Base-by-base conservation (phyloP, 805 yeast species). In the Vanderwaltozyma tropicalis region DNA sequence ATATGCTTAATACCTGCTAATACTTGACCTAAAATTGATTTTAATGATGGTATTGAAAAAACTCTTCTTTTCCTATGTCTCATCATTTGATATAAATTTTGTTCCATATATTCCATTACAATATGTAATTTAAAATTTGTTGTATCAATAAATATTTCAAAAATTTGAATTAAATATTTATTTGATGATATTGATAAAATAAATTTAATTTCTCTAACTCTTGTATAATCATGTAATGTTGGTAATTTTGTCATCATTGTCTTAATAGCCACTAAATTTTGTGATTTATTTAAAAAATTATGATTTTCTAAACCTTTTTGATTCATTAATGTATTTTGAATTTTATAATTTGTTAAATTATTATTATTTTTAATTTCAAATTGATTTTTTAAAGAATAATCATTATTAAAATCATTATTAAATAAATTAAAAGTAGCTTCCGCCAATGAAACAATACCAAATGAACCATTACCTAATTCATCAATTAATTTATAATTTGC, bases 71-170 rank as follows among this genome's bases (percentile, higher is more conserved):
- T 70, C 44, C 92, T 69, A 29, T 74, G 65, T 45, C 71, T 74
- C 69, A 87, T 81, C 50, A 85, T 66, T 58, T 85, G 89, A 50
- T 78, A 78, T 41, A 89, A 64, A 51, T 80, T 86, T 58, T 79
- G 86, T 45, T 80, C 82, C 86, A 88, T 74, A 19, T 80, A 71
- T 57, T 89, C 97, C 94, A 89, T 85, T 11, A 80, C 81, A 28
- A 88, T 84, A 52, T 85, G 86, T 39, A 86, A 65, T 48, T 74
- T 73, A 45, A 66, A 72, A 31, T 71, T 62, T 17, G 50, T 43
- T 36, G 71, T 64, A 61, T 89, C 96, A 40, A 84, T 68, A 50
- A 88, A 85, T 53, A 86, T 68, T 50, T 87, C 96, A 58, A 74
- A 76, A 4, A 86, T 69, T 47, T 78, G 83, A 15, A 88, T 78